These are phyloP conservation scores for Achaetomium macrosporum DNA, from an alignment of 2,329 filamentous ascomycete genomes.

Conservation along the genomic window DNA sequence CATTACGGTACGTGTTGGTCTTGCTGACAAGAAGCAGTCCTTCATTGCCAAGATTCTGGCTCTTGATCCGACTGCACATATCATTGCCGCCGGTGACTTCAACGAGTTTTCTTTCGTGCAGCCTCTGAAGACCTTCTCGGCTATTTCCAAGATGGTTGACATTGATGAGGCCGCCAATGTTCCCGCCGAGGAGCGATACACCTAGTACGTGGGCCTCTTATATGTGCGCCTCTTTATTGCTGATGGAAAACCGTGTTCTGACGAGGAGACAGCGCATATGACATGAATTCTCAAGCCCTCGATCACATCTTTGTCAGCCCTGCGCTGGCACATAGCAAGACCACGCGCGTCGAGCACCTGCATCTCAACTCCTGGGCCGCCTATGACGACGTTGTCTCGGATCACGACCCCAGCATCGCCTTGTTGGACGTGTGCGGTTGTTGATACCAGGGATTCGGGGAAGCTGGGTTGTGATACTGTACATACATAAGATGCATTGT, in stretches of 20 bases:
- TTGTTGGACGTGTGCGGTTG: conserved; percentile 53
- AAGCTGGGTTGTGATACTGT: no score
- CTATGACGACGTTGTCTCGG: conserved; percentile 51
- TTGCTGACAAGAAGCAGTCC: conserved; percentile 28
- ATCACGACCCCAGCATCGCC: conserved; percentile 65
- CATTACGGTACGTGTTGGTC: no score
- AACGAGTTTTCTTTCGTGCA: conserved; percentile 64
- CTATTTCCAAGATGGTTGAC: conserved; percentile 51
- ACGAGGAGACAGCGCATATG: conserved; percentile 42
- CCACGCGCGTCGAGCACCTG: conserved; percentile 55
- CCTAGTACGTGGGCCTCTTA: conserved; percentile 42
- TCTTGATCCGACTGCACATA: conserved; percentile 47
- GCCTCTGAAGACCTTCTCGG: conserved; percentile 50
- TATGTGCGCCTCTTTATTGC: no score
- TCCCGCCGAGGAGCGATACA: conserved; percentile 56
- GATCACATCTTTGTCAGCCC: conserved; percentile 65
- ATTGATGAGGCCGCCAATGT: conserved; percentile 55
- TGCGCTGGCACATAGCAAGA: conserved; percentile 35
- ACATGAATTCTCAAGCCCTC: conserved; percentile 63
- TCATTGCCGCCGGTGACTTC: conserved; percentile 63
- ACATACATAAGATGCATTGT: no score
- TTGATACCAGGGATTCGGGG: no score
- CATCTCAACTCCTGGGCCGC: conserved; percentile 66
- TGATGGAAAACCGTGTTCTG: no score
- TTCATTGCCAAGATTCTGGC: conserved; percentile 55